Evolutionary conservation across 192 early-diverging fungal species (phyloP).

Genomic region (Rhizophlyctis rosea): DNA sequence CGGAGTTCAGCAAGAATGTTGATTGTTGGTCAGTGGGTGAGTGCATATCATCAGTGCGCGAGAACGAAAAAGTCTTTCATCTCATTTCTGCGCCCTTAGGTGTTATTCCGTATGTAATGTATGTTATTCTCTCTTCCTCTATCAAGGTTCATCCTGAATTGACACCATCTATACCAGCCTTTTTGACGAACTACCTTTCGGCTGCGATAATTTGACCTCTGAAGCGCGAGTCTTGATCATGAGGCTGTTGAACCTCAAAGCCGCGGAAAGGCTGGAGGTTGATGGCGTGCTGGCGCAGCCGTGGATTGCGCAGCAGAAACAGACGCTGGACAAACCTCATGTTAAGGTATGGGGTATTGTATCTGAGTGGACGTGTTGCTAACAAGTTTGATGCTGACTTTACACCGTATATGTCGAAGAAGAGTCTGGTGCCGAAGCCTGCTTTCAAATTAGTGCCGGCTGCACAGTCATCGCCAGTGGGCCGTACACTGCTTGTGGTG

Average conservation of each 20-base stretch:
- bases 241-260: conserved; percentile 47
- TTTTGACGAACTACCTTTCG: conserved; percentile 20
- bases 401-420: no score
- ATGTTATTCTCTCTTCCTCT: background rate
- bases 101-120: conserved; percentile 24
- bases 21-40: conserved; percentile 31
- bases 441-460: no score
- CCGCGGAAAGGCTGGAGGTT: conserved; percentile 45
- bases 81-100: conserved; percentile 1
- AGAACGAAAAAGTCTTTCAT: background rate
- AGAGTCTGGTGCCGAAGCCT: no score
- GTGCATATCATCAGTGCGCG: background rate
- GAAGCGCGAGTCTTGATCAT: conserved; percentile 34
- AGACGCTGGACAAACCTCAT: conserved; percentile 12
- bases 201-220: background rate
- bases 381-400: no score
- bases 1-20: conserved; percentile 9
- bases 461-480: no score
- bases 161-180: conserved; percentile 7
- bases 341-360: background rate
- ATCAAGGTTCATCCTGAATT: background rate
- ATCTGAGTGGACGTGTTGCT: no score
- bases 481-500: no score
- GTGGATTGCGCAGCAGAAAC: conserved; percentile 43
- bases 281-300: conserved; percentile 52